Conservation (phyloP, 176 grass and related monocot species). For the Elaeis guineensis region DNA sequence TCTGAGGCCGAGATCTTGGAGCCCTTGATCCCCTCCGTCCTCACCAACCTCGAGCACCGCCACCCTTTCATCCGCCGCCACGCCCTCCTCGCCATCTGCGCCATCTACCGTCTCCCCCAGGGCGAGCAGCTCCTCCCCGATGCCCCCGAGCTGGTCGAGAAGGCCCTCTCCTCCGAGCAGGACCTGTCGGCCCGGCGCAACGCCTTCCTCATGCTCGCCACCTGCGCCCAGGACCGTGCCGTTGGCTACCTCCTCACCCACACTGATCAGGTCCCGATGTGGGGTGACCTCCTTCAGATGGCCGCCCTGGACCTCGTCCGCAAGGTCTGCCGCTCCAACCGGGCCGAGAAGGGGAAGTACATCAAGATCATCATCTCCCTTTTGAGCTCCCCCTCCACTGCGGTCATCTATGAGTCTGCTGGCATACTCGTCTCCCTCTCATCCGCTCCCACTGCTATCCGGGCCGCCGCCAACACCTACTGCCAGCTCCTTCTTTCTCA, state of each 20-base stretch:
- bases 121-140: constrained; percentile 69
- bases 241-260: constrained; percentile 6
- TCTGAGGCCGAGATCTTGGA: constrained; percentile 71
- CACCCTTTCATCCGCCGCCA: constrained; percentile 74
- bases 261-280: too few species aligned
- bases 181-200: constrained; percentile 52
- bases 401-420: too few species aligned
- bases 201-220: constrained; percentile 58
- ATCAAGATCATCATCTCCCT: too few species aligned
- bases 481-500: too few species aligned
- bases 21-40: constrained; percentile 65
- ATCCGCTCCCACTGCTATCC: too few species aligned
- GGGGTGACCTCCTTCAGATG: too few species aligned
- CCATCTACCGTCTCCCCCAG: constrained; percentile 54
- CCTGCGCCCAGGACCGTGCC: constrained; percentile 41
- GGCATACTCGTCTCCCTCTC: too few species aligned
- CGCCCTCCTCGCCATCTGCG: constrained; percentile 42
- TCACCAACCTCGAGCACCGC: constrained; percentile 70
- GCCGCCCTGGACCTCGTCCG: too few species aligned
- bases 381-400: too few species aligned
- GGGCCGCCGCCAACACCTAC: too few species aligned
- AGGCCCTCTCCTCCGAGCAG: constrained; percentile 42
- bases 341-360: too few species aligned
- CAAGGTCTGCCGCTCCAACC: too few species aligned
- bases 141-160: constrained; percentile 48